Conservation (phyloP, 371 early-diverging fungal genomes). For the Mucor racemosus region DNA sequence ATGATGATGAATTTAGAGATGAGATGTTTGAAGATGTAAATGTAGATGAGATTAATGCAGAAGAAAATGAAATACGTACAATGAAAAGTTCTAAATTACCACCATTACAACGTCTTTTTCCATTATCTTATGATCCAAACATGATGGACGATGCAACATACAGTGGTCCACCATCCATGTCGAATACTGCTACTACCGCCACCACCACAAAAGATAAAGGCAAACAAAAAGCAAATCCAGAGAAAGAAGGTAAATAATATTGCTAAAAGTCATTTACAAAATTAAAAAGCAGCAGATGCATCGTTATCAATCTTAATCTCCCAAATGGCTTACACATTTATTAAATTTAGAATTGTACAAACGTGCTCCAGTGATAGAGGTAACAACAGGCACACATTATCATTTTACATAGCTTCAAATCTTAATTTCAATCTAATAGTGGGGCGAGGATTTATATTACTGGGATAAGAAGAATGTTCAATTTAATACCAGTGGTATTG, state of each 20-base stretch:
- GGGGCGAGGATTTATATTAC: conserved; percentile 72
- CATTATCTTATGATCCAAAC: conserved; percentile 49
- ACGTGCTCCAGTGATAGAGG: conserved; percentile 67
- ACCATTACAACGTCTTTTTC: conserved; percentile 50
- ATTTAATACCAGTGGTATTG: conserved; percentile 69
- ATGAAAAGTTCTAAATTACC: conserved; percentile 32
- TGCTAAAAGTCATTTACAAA: too few relatives aligned
- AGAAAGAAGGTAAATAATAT: conserved; percentile 35
- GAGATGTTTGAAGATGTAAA: conserved; percentile 66
- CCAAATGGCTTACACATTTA: neutral
- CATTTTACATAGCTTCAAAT: neutral
- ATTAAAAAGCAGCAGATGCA: neutral
- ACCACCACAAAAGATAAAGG: conserved; percentile 14
- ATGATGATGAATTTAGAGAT: conserved; percentile 57
- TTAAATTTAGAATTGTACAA: conserved; percentile 43
- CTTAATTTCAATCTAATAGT: conserved; percentile 25
- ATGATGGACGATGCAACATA: conserved; percentile 58
- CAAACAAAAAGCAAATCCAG: conserved; percentile 27
- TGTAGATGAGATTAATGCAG: conserved; percentile 17
- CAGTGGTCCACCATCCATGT: conserved; percentile 19
- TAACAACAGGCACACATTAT: conserved; percentile 14
- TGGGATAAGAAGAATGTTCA: conserved; percentile 70
- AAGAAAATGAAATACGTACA: neutral
- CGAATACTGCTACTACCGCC: neutral
- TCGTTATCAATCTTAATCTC: neutral